Evolutionary conservation across 768 basidiomycete genomes (phyloP).

Genomic region (Pleurotus salmoneostramineus): DNA sequence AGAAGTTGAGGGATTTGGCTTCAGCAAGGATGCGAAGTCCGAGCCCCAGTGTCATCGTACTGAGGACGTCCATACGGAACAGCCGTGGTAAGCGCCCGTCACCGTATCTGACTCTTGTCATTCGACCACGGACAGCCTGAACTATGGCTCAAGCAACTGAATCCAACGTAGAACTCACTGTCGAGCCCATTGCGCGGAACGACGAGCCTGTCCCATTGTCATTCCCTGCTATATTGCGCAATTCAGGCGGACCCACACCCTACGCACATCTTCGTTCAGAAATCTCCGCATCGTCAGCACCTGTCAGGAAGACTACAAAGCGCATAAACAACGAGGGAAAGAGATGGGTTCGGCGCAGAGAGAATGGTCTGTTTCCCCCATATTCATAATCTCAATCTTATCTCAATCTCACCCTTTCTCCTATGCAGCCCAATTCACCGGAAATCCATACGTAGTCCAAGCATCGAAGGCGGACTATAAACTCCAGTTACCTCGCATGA

Average conservation of each 20-base stretch:
- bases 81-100: no score
- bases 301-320: slow-evolving; percentile 34
- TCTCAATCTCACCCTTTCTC: background rate
- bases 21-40: slow-evolving; percentile 1
- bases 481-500: slow-evolving; percentile 35
- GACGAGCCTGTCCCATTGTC: slow-evolving; percentile 49
- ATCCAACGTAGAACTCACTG: background rate
- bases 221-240: slow-evolving; percentile 68
- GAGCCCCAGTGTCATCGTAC: background rate
- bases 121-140: no score
- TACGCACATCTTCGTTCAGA: slow-evolving; percentile 47
- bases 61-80: background rate
- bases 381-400: background rate
- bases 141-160: no score
- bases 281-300: slow-evolving; percentile 13
- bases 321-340: slow-evolving; percentile 72
- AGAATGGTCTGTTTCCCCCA: slow-evolving; percentile 53
- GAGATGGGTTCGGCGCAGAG: slow-evolving; percentile 71
- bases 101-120: no score
- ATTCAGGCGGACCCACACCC: slow-evolving; percentile 46
- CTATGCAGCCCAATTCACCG: slow-evolving; percentile 58
- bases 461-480: slow-evolving; percentile 57
- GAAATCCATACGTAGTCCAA: slow-evolving; percentile 68
- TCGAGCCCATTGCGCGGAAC: background rate
- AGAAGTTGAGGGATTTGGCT: background rate